These are phyloP conservation scores for Pichia sp. DNA, from an alignment of 1,139 yeast genomes.

Conservation along the genomic window DNA sequence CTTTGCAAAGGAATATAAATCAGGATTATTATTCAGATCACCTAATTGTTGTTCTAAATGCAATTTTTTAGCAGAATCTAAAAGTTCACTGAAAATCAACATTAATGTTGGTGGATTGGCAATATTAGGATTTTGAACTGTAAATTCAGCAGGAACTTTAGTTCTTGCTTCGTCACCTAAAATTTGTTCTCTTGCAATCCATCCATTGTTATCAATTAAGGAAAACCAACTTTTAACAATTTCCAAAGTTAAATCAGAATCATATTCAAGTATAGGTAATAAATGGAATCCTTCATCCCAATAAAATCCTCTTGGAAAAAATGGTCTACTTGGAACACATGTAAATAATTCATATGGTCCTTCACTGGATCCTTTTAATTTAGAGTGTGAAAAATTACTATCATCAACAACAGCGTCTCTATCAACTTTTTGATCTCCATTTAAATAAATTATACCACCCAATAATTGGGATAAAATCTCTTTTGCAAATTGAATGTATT, in stretches of 20 bases:
- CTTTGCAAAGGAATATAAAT: slow-evolving; percentile 17
- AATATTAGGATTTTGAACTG: slow-evolving; percentile 79
- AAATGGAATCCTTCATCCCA: slow-evolving; percentile 99
- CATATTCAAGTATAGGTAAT: slow-evolving; percentile 75
- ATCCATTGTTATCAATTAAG: slow-evolving; percentile 82
- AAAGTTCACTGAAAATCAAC: slow-evolving; percentile 65
- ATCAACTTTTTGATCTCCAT: slow-evolving; percentile 85
- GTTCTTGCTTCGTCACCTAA: slow-evolving; percentile 87
- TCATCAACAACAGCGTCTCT: slow-evolving; percentile 64
- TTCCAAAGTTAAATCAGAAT: slow-evolving; percentile 76
- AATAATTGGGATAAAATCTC: slow-evolving; percentile 74
- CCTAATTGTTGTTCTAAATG: slow-evolving; percentile 3
- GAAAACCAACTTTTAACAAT: slow-evolving; percentile 83
- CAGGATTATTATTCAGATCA: background rate
- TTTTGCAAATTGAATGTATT: slow-evolving; percentile 58
- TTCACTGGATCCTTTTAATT: slow-evolving; percentile 48
- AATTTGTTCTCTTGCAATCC: slow-evolving; percentile 96
- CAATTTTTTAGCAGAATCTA: slow-evolving; percentile 41
- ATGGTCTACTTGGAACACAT: slow-evolving; percentile 86
- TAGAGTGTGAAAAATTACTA: slow-evolving; percentile 51
- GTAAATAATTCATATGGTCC: slow-evolving; percentile 73
- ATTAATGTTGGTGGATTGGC: slow-evolving; percentile 96
- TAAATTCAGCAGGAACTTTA: slow-evolving; percentile 82
- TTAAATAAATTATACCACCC: slow-evolving; percentile 86
- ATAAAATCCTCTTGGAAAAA: slow-evolving; percentile 93